Base-by-base conservation (phyloP, 2,329 filamentous ascomycete species). In the Diaporthe eres region DNA sequence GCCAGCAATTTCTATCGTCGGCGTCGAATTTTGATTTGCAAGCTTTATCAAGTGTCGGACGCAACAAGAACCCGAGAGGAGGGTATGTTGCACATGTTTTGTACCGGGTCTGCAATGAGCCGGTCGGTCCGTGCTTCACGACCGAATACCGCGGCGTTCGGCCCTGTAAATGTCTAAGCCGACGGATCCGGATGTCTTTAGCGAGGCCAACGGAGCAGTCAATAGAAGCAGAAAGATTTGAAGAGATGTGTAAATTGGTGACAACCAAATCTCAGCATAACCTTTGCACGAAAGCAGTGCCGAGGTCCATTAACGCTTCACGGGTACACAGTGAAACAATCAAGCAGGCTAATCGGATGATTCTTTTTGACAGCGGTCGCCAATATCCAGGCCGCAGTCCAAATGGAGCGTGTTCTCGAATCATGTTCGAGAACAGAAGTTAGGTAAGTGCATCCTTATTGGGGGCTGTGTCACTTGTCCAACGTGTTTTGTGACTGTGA, bases 381-480 rank as follows among this genome's bases (percentile, higher is more conserved):
- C 31, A 68, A 68, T 53, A 13, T 39, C 12, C n/a, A 68, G 47
- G 65, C 47, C 44, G 28, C 34, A 25, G 2, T 55, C 10, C 2
- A 15, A 55, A 6, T 13, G 22, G 28, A 42, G n/a, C 22, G 34
- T 55, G n/a, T 19, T 70, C 65, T n/a, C 65, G 22, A 42, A 70
- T 55, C 22, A 70, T 28, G 28, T 70, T 17, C 13, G 31, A 37
- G 22, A 31, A 25, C 49, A 42, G 49, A 17, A 15, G 19, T 34
- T 2, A 34, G 37, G 12, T 19, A 39, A 51, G 22, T 68, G 65
- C 65, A 42, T 68, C 47, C 65, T 53, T 17, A 37, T 68, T 70
- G 65, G 65, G 65, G 65, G 65, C 65, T 68, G 65, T 53, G 65
- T 68, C 65, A 37, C 28, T n/a, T 28, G 19, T 22, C n/a, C 47